These are phyloP conservation scores for Odontarrhena argentea DNA, from an alignment of 345 rosid genomes.

Conservation along the genomic window DNA sequence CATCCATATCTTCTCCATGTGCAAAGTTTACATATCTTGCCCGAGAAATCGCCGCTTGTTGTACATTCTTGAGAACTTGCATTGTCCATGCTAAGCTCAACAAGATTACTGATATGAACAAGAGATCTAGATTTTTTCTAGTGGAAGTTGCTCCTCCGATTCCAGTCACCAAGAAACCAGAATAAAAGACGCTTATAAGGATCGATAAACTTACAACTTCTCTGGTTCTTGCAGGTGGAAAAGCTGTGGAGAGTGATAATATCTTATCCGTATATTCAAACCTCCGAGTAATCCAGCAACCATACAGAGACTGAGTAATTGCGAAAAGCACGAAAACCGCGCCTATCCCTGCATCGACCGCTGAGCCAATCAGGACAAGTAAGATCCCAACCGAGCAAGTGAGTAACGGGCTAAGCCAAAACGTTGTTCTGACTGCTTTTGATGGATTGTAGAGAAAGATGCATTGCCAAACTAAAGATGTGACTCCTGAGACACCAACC, in stretches of 20 bases:
- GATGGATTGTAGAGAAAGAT: constrained; percentile 49
- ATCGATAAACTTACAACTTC: constrained; percentile 43
- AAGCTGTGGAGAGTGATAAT: constrained; percentile 52
- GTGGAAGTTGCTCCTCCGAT: constrained; percentile 79
- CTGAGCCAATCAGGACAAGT: constrained; percentile 53
- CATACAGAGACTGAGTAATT: constrained; percentile 56
- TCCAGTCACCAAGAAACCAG: constrained; percentile 65
- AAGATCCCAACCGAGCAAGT: constrained; percentile 61
- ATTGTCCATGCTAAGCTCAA: constrained; percentile 73
- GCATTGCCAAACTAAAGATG: constrained; percentile 61
- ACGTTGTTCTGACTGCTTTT: constrained; percentile 58
- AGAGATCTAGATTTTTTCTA: constrained; percentile 49
- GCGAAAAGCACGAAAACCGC: constrained; percentile 48
- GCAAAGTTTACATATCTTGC: constrained; percentile 57
- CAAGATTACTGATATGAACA: constrained; percentile 58
- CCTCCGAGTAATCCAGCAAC: constrained; percentile 74
- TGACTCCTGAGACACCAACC: constrained; percentile 50
- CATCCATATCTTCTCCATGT: constrained; percentile 54
- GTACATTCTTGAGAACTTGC: constrained; percentile 70
- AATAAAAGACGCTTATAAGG: constrained; percentile 44
- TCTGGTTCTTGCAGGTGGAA: constrained; percentile 51
- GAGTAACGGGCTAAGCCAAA: constrained; percentile 69
- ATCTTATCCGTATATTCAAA: constrained; percentile 58
- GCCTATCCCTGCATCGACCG: constrained; percentile 55
- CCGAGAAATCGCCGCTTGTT: constrained; percentile 62